phyloP scores from a whole-genome alignment of 169 alveolate species.

The Theileria equi region DNA sequence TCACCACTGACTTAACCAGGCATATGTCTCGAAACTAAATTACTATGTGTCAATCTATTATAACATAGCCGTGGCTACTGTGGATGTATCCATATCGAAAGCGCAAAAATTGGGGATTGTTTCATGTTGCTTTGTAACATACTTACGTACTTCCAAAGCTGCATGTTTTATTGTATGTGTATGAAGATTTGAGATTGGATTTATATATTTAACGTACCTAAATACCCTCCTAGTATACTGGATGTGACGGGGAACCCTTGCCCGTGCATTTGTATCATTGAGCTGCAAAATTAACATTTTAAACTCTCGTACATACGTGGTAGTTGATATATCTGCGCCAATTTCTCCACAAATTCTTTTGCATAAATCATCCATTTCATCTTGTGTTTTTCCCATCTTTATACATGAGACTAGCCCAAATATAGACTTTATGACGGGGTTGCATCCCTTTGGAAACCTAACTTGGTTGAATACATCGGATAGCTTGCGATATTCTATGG shows the following conservation, averaged over 20 bases:
- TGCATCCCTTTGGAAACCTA: constrained; percentile 57
- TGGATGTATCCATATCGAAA: constrained; percentile 69
- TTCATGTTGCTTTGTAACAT: constrained; percentile 75
- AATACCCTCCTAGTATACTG: constrained; percentile 70
- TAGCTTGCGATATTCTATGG: constrained; percentile 63
- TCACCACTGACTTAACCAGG: no score
- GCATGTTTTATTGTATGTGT: not conserved
- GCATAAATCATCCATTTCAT: constrained; percentile 21
- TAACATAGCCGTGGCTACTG: constrained; percentile 73
- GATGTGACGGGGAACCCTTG: constrained; percentile 32
- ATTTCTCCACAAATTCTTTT: constrained; percentile 11
- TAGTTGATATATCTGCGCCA: constrained; percentile 2
- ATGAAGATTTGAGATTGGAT: not conserved
- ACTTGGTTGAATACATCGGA: constrained; percentile 58
- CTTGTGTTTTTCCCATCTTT: constrained; percentile 17
- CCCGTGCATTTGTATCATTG: constrained; percentile 19
- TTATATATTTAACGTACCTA: constrained; percentile 23
- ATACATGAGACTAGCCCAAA: constrained; percentile 19
- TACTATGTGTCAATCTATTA: constrained; percentile 5
- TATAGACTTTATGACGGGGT: constrained; percentile 15
- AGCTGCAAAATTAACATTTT: constrained; percentile 3
- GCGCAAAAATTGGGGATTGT: constrained; percentile 73
- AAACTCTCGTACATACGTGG: not conserved
- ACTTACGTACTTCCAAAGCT: constrained; percentile 72
- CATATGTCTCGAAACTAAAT: no score